Percentiles rank a stretch among this genome's conserved stretches.
These are phyloP conservation scores for Acmispon strigosus DNA, from an alignment of 306 rosid genomes.

Conservation along the genomic window DNA sequence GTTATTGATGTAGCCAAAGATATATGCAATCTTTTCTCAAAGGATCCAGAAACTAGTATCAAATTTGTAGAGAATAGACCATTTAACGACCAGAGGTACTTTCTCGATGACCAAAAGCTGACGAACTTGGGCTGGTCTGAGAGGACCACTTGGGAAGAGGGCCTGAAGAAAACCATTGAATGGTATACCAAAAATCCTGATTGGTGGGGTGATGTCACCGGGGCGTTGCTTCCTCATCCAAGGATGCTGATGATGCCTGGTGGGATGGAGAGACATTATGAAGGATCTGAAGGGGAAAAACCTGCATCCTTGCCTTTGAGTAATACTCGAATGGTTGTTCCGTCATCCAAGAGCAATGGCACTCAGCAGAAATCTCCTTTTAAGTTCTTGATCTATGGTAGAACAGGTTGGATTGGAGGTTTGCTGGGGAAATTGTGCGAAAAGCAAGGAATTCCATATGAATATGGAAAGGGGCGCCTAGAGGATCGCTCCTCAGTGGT, in stretches of 20 bases:
- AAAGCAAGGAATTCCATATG: conserved; percentile 68
- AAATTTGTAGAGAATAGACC: conserved; percentile 56
- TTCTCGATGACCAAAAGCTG: conserved; percentile 68
- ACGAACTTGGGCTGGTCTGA: conserved; percentile 71
- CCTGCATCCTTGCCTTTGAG: conserved; percentile 33
- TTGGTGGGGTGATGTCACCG: conserved; percentile 92
- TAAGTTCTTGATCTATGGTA: conserved; percentile 75
- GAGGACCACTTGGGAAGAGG: conserved; percentile 75
- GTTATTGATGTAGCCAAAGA: conserved; percentile 53
- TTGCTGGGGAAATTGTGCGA: conserved; percentile 64
- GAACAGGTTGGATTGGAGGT: conserved; percentile 85
- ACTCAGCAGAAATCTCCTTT: conserved; percentile 45
- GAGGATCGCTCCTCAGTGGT: conserved; percentile 59
- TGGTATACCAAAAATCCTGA: conserved; percentile 71
- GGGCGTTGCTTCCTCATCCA: conserved; percentile 90
- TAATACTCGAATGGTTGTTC: conserved; percentile 64
- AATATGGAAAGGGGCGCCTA: conserved; percentile 75
- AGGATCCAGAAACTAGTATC: conserved; percentile 32
- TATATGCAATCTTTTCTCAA: conserved; percentile 41
- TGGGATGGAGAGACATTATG: conserved; percentile 55
- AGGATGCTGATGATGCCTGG: conserved; percentile 91
- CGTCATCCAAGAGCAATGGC: conserved; percentile 37
- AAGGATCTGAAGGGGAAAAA: conserved; percentile 50
- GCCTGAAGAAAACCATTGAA: conserved; percentile 72
- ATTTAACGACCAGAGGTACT: conserved; percentile 56